These are phyloP conservation scores for Trichoderma erinaceum DNA, from an alignment of 495 filamentous ascomycete genomes.

Conservation along the genomic window DNA sequence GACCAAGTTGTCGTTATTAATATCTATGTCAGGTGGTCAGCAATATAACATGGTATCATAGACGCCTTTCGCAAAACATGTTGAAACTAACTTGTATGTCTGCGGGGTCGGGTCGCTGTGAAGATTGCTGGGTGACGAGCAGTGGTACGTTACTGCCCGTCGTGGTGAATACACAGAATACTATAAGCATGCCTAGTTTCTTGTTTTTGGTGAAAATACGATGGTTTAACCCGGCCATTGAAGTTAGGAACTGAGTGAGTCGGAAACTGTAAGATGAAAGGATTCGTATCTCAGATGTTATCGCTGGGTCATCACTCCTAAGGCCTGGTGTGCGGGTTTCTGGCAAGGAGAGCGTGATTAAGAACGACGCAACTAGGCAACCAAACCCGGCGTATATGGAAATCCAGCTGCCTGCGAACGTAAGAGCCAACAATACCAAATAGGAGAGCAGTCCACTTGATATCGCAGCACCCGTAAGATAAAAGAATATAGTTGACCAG, in stretches of 20 bases:
- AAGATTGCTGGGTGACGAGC: not conserved
- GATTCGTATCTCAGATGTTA: not conserved
- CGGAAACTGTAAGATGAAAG: not conserved
- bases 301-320: not conserved
- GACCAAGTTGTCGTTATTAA: not conserved
- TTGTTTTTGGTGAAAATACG: slow-evolving; percentile 6
- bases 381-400: slow-evolving; percentile 4
- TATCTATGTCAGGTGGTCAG: slow-evolving; percentile 4
- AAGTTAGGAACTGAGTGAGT: not conserved
- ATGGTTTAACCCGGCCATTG: slow-evolving; percentile 1
- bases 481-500: not conserved
- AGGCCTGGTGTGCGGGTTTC: not conserved
- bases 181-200: slow-evolving; percentile 9
- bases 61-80: not conserved
- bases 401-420: not conserved
- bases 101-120: not conserved
- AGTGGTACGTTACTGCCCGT: slow-evolving; percentile 1
- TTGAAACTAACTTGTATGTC: not conserved
- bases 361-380: not conserved
- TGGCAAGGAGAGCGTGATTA: slow-evolving; percentile 1
- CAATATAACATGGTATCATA: not conserved
- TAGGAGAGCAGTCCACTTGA: slow-evolving; percentile 3
- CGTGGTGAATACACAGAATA: slow-evolving; percentile 3
- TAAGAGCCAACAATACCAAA: not conserved
- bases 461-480: not conserved